Conservation (phyloP, 108 stramenopile genomes). For the Epipyxis sp. region DNA sequence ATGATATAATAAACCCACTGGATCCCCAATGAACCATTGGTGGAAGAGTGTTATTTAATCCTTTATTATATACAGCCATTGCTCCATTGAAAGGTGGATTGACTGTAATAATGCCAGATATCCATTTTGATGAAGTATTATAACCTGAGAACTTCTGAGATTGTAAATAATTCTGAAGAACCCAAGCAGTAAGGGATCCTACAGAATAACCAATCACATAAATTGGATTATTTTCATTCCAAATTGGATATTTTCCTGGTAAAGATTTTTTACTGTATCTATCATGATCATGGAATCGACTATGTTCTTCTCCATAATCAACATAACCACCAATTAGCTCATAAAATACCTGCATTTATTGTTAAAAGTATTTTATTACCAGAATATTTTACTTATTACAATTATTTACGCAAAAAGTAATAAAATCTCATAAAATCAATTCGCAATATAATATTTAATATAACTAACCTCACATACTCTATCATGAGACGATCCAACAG, state of each 20-base stretch:
- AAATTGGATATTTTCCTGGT: not conserved
- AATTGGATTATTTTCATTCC: constrained; percentile 31
- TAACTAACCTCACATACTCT: too few species aligned
- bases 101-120: constrained; percentile 33
- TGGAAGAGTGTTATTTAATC: not conserved
- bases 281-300: constrained; percentile 34
- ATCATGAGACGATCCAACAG: constrained; percentile 42
- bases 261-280: constrained; percentile 28
- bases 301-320: constrained; percentile 40
- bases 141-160: constrained; percentile 28
- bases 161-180: constrained; percentile 35
- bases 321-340: constrained; percentile 40
- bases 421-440: too few species aligned
- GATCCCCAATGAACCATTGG: constrained; percentile 27
- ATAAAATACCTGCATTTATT: constrained; percentile 43
- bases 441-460: not conserved
- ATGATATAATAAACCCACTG: constrained; percentile 1
- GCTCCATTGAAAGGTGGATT: constrained; percentile 42
- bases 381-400: too few species aligned
- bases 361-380: constrained; percentile 24
- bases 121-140: constrained; percentile 33
- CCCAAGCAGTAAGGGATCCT: constrained; percentile 34
- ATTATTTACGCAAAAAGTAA: too few species aligned
- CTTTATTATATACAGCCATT: constrained; percentile 32
- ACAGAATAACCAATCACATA: constrained; percentile 35